These are phyloP conservation scores for Aspergillus unguis DNA, from an alignment of 2,329 filamentous ascomycete genomes.

Conservation along the genomic window DNA sequence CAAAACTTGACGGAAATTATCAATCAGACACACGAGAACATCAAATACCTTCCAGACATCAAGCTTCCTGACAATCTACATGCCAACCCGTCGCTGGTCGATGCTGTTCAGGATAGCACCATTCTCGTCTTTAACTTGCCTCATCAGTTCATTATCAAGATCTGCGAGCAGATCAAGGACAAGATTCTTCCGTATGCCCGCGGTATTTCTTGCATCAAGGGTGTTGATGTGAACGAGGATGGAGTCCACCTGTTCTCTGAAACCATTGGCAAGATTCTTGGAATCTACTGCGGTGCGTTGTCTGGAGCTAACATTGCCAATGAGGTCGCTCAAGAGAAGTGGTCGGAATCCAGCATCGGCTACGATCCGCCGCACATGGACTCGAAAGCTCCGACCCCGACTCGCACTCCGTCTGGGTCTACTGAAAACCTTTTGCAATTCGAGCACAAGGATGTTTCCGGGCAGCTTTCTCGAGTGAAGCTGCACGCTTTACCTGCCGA, in stretches of 20 bases:
- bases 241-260: slow-evolving; percentile 90
- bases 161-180: slow-evolving; percentile 79
- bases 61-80: slow-evolving; percentile 68
- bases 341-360: slow-evolving; percentile 93
- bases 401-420: slow-evolving; percentile 50
- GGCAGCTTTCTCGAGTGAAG: slow-evolving; percentile 63
- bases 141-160: slow-evolving; percentile 81
- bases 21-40: slow-evolving; percentile 90
- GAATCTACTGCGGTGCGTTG: slow-evolving; percentile 94
- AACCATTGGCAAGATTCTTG: slow-evolving; percentile 83
- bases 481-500: slow-evolving; percentile 74
- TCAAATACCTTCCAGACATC: slow-evolving; percentile 95
- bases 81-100: slow-evolving; percentile 48
- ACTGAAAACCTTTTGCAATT: slow-evolving; percentile 51
- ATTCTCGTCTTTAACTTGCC: slow-evolving; percentile 96
- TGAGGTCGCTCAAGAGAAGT: slow-evolving; percentile 93
- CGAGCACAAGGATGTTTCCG: slow-evolving; percentile 67
- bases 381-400: slow-evolving; percentile 68
- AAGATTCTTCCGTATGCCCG: slow-evolving; percentile 89
- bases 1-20: slow-evolving; percentile 90
- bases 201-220: slow-evolving; percentile 97
- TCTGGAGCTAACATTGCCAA: slow-evolving; percentile 95
- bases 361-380: slow-evolving; percentile 92
- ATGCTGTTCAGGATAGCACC: slow-evolving; percentile 77
- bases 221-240: slow-evolving; percentile 84